A percentile compares a stretch with the other conserved stretches of the same genome.
Conservation (phyloP, 129 eudicot genomes). For the Tagetes erecta region DNA sequence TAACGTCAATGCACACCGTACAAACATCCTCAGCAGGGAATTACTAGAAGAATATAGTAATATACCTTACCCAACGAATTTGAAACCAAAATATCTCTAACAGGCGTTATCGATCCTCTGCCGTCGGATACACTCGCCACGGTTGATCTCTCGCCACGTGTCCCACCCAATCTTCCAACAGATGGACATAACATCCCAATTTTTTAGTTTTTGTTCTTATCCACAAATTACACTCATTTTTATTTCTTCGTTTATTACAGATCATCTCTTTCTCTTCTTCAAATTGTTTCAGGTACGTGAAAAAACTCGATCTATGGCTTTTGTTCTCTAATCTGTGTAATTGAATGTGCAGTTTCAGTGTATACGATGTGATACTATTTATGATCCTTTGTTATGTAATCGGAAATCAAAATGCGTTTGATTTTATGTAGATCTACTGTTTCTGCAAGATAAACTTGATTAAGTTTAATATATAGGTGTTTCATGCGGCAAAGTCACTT, state of each 20-base stretch:
- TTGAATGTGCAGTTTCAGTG: slow-evolving; percentile 1
- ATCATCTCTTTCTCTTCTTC: not conserved
- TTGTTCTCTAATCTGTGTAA: not conserved
- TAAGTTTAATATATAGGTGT: slow-evolving; percentile 10
- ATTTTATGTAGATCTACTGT: slow-evolving; percentile 32
- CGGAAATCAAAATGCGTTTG: slow-evolving; percentile 7
- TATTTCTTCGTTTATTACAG: slow-evolving; percentile 9
- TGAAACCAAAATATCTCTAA: slow-evolving; percentile 15
- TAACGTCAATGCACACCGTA: not conserved
- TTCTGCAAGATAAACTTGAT: not conserved
- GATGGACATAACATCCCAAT: not conserved
- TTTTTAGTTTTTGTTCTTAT: slow-evolving; percentile 34
- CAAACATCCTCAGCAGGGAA: not conserved
- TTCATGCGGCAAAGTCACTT: not conserved
- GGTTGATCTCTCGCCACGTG: slow-evolving; percentile 28
- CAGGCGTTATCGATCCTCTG: slow-evolving; percentile 23
- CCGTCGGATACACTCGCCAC: slow-evolving; percentile 35
- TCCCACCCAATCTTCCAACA: slow-evolving; percentile 15
- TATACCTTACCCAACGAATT: not conserved
- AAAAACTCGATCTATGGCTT: not conserved
- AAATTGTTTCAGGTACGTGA: slow-evolving; percentile 20
- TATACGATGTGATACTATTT: not conserved
- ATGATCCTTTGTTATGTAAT: not conserved
- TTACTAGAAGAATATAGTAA: not conserved
- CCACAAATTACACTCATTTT: slow-evolving; percentile 19